Evolutionary conservation across 768 basidiomycete species (phyloP).

Genomic region (Rhodotorula taiwanensis): DNA sequence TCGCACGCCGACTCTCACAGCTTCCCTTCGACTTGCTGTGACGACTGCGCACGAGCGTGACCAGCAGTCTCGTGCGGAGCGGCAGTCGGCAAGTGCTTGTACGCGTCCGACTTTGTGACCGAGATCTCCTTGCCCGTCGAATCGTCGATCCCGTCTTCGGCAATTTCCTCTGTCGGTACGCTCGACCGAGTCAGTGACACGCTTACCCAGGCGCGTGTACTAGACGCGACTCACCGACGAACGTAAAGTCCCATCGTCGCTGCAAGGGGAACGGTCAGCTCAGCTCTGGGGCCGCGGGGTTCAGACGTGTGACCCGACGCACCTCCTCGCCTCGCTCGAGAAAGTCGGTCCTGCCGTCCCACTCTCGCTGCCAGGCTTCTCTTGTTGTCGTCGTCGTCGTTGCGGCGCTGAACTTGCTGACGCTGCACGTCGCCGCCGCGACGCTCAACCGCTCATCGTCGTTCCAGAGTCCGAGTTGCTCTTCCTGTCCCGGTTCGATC

Average conservation of each 20-base stretch:
- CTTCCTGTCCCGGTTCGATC: background rate
- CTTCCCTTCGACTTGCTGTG: background rate
- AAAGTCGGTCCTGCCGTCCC: constrained; percentile 28
- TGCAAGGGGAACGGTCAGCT: background rate
- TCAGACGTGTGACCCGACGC: background rate
- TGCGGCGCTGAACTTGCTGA: constrained; percentile 17
- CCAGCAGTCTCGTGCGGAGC: constrained; percentile 5
- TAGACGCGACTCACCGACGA: constrained; percentile 14
- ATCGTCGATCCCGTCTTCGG: constrained; percentile 26
- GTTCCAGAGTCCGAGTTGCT: constrained; percentile 4
- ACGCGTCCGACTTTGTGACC: constrained; percentile 22
- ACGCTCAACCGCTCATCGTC: constrained; percentile 10
- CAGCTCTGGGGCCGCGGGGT: background rate
- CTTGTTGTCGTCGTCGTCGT: too few relatives aligned
- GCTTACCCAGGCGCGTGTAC: too few relatives aligned
- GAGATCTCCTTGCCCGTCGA: constrained; percentile 21
- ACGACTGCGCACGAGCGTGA: background rate
- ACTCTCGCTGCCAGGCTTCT: constrained; percentile 11
- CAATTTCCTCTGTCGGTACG: constrained; percentile 15
- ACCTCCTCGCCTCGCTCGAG: constrained; percentile 29
- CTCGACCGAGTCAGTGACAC: too few relatives aligned
- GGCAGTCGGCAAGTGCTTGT: constrained; percentile 24
- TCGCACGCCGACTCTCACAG: background rate
- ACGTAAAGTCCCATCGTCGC: constrained; percentile 34
- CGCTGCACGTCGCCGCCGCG: constrained; percentile 27